Evolutionary conservation across 768 basidiomycete species (phyloP).

Genomic region (Xerocomellus chrysenteron): DNA sequence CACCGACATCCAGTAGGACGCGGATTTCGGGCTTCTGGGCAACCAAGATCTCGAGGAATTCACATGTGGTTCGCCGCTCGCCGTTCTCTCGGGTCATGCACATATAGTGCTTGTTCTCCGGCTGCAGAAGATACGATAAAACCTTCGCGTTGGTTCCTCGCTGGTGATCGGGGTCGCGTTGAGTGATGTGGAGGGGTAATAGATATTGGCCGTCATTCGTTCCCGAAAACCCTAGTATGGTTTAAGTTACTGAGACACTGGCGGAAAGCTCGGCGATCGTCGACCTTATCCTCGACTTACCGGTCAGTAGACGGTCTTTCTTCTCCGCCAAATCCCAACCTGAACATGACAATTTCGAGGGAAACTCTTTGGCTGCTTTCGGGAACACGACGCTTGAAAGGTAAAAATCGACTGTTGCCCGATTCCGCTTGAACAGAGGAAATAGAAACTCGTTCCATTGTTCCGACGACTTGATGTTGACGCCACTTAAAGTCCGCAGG

Average conservation of each 20-base stretch:
- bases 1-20: constrained; percentile 55
- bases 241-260: not conserved
- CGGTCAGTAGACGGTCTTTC: constrained; percentile 12
- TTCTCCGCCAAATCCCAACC: constrained; percentile 40
- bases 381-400: constrained; percentile 39
- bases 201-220: constrained; percentile 41
- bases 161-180: constrained; percentile 29
- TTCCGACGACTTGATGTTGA: constrained; percentile 29
- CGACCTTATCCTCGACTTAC: not conserved
- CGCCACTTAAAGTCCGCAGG: constrained; percentile 31
- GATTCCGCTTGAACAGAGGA: constrained; percentile 30
- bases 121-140: constrained; percentile 31
- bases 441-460: constrained; percentile 24
- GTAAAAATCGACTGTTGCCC: constrained; percentile 36
- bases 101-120: constrained; percentile 19
- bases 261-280: not conserved
- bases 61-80: constrained; percentile 8
- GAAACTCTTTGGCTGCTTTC: constrained; percentile 37
- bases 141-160: constrained; percentile 46
- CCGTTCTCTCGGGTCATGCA: constrained; percentile 10
- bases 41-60: constrained; percentile 33
- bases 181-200: constrained; percentile 35
- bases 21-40: constrained; percentile 38
- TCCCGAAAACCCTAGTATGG: constrained; percentile 35
- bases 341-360: constrained; percentile 32